Base-by-base conservation (phyloP, 179 eudicot species). In the Beta lomatogona region DNA sequence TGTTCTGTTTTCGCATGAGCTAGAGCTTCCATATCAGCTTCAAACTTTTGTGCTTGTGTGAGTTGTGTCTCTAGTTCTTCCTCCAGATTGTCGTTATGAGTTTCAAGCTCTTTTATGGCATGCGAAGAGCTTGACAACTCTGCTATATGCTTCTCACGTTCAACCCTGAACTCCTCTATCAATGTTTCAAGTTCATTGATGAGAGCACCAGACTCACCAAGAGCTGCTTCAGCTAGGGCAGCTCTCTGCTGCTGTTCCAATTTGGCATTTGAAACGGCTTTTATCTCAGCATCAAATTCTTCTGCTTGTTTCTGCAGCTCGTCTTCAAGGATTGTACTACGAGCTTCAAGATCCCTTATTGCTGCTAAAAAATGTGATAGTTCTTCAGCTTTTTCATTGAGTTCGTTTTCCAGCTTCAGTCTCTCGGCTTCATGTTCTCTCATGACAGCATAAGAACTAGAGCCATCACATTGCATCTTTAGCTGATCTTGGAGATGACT, bases 401-500 rank as follows among this genome's bases (percentile, higher is more conserved):
- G 91, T 79, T 92, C 88, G 36, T 81, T 86, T 81, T 96, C 94
- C 71, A 96, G 84, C 73, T 83, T 86, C 89, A 88, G 89, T 53
- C 84, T 83, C 73, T 86, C 90, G 50, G 79, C 52, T 82, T 91
- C 95, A n/a, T 89, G 90, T 59, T 94, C 98, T 66, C 72, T 81
- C 52, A 82, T 55, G 52, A 81, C 77, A 19, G 89, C 79, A 85
- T 88, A 92, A 78, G 97, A 85, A 76, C 89, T 83, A 11, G 97
- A 88, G 79, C 92, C 91, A 76, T 96, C 98, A 67, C 92, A 93
- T 76, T 93, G 99, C 84, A 89, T 81, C 83, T 93, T 96, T 77
- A 96, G 89, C 73, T 94, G 98, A 75, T 96, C 99, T 83, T 91
- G 97, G 69, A 89, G 68, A 81, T 92, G 88, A 77, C 89, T 89